These are phyloP conservation scores for Malassezia dermatis DNA, from an alignment of 1,284 basidiomycete genomes.

Conservation along the genomic window DNA sequence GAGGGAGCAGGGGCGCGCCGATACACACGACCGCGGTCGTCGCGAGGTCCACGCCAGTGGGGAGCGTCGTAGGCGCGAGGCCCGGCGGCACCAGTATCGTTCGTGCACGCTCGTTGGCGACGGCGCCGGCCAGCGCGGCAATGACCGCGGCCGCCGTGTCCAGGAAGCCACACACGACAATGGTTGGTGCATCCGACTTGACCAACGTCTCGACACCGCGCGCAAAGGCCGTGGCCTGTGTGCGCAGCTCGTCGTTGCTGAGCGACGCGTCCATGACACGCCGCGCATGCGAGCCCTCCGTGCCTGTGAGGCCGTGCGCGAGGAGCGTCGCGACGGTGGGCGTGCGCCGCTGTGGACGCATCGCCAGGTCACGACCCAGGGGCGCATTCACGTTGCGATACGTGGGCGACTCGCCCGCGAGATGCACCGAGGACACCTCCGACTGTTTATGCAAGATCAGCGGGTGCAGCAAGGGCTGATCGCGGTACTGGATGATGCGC, in stretches of 20 bases:
- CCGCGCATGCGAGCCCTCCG: conserved; percentile 12
- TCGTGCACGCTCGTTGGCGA: background rate
- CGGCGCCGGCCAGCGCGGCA: conserved; percentile 3
- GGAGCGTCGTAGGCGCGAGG: background rate
- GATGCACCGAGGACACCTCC: conserved; percentile 35
- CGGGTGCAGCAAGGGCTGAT: conserved; percentile 41
- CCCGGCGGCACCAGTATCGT: conserved; percentile 6
- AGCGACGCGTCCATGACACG: conserved; percentile 21
- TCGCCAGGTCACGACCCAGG: conserved; percentile 38
- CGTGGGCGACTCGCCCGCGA: conserved; percentile 33
- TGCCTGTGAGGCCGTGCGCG: conserved; percentile 20
- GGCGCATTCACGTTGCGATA: conserved; percentile 46
- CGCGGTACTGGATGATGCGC: background rate
- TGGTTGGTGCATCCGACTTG: conserved; percentile 13
- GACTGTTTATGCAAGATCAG: conserved; percentile 42
- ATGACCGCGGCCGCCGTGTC: conserved; percentile 1
- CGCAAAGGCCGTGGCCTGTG: conserved; percentile 26
- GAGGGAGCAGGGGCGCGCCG: conserved; percentile 7
- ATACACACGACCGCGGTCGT: background rate
- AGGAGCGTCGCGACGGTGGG: conserved; percentile 29
- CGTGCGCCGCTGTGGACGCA: conserved; percentile 24
- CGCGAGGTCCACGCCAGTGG: background rate
- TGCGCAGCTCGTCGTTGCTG: conserved; percentile 22
- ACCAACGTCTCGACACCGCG: conserved; percentile 26
- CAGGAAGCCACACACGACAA: conserved; percentile 10